Base-by-base conservation (phyloP, 1,284 basidiomycete species). In the Tilletia caries region DNA sequence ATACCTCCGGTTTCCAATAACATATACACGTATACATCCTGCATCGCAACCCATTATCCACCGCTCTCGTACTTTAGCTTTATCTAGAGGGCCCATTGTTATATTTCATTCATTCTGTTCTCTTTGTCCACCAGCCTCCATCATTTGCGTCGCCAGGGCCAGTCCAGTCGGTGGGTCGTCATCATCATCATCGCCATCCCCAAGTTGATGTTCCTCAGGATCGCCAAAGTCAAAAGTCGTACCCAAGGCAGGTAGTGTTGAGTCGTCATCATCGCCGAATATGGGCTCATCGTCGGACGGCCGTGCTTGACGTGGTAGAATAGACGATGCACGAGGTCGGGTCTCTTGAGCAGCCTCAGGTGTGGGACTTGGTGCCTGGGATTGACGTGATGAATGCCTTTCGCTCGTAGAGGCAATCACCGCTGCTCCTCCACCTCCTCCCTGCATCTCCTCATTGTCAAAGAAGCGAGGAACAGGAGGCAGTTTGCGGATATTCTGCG, bases 131-230 rank as follows among this genome's bases (percentile, higher is more conserved):
- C 72, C 73, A 34, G 71, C 68, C 44, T 69, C 75, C 29, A 76
- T 64, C 75, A 76, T 76, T 68, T 76, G 75, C 3, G 75, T 73
- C 1, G 75, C 75, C 68, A 76, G 58, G 52, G 73, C 69, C 23
- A 76, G 64, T 5, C 75, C 75, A 25, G 69, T 72, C 27, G 71
- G 65, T 34, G 65, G 70, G 27, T 65, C 66, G 48, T 75, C 71
- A 10, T 70, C 66, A 18, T 34, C 48, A 10, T 41, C 65, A 33
- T 66, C 65, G 23, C 34, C 41, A 18, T n/a, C 46, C 20, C 50
- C 44, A 8, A 67, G 64, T 10, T 46, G 60, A 29, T 34, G 62
- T 27, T 67, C 71, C 12, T 68, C 69, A 1, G 70, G 29, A 3
- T 3, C 32, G 33, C 32, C 32, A 62, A 62, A 62, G 58, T 62